phyloP scores from a whole-genome alignment of 202 grass and related monocot genomes.

The Bolboschoenoplectus hybrid region DNA sequence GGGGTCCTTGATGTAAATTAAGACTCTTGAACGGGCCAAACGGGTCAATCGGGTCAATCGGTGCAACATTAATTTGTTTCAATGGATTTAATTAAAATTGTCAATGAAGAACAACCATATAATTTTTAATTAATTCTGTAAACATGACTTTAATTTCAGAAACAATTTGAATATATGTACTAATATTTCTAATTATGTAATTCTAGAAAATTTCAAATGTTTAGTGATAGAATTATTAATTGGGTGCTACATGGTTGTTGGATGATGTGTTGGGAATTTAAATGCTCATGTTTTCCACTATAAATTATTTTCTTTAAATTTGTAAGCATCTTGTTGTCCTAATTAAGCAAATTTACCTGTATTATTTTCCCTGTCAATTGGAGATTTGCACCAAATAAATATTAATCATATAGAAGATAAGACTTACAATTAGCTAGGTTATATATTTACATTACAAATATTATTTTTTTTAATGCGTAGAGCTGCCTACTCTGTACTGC shows the following conservation, averaged over 20 bases:
- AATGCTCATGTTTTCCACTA: not conserved
- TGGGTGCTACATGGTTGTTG: not conserved
- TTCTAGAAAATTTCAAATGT: not conserved
- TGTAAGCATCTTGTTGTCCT: not conserved
- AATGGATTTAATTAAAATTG: not conserved
- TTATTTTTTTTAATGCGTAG: too few species aligned
- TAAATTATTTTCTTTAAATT: conserved; percentile 16
- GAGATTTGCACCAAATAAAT: not conserved
- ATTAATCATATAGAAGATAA: too few species aligned
- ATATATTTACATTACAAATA: too few species aligned
- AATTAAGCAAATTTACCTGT: not conserved
- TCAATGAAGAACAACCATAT: not conserved
- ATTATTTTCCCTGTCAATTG: not conserved
- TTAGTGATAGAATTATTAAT: not conserved
- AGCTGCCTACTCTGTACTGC: too few species aligned
- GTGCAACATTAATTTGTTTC: conserved; percentile 10
- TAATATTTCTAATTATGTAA: not conserved
- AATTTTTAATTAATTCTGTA: not conserved
- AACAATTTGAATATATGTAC: too few species aligned
- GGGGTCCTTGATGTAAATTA: not conserved
- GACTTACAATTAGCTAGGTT: too few species aligned
- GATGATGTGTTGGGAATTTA: not conserved
- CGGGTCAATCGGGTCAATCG: conserved; percentile 11
- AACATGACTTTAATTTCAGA: not conserved
- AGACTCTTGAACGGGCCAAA: conserved; percentile 3